Evolutionary conservation across 2,329 filamentous ascomycete species (phyloP), one percentile per base, ranked within the genome.

Genomic region (Davidsoniella virescens): DNA sequence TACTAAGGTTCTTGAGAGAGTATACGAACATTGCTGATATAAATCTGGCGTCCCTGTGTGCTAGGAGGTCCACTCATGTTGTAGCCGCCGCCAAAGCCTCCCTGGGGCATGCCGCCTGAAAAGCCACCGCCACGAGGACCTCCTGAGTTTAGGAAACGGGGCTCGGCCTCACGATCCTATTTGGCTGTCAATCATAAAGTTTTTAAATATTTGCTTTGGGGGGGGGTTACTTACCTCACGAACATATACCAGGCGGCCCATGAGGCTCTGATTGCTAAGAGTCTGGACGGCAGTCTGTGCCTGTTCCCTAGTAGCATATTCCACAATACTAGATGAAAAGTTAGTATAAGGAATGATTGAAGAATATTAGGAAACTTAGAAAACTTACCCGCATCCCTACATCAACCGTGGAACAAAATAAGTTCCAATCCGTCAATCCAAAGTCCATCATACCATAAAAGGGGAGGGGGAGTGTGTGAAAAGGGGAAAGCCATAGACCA

Each of bases 291-390:
- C 92, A 68, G 87, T 84, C 69, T 96, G 92, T 65, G 92, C 92
- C 83, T 98, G 87, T 64, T 98, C 92, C 80, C 88, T 86, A 62
- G 90, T 95, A 68, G 88, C 88, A 81, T 98, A 98, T 83, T 98
- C 92, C 82, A 98, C 92, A 86, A 98, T 98, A 75, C 87, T 94
- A 33, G 2, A 25, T 16, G 20, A 36, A 25, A 9, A 40, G 47
- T 49, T 50, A 45, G 50, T 41, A 46, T 12, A 42, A 25, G 6
- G n/a, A 25, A 17, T 26, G 36, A 47, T 14, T n/a, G 5, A 23
- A 17, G 25, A 23, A 17, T 26, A 17, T 17, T 18, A 39, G 40
- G 23, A 23, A 6, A 39, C n/a, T 17, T 18, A n/a, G 25, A 36
- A 23, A 39, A 78, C 87, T 81, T 81, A 94, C 87, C 92, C 92